Evolutionary conservation across 768 basidiomycete genomes (phyloP).

Genomic region (Mycena haematopus): DNA sequence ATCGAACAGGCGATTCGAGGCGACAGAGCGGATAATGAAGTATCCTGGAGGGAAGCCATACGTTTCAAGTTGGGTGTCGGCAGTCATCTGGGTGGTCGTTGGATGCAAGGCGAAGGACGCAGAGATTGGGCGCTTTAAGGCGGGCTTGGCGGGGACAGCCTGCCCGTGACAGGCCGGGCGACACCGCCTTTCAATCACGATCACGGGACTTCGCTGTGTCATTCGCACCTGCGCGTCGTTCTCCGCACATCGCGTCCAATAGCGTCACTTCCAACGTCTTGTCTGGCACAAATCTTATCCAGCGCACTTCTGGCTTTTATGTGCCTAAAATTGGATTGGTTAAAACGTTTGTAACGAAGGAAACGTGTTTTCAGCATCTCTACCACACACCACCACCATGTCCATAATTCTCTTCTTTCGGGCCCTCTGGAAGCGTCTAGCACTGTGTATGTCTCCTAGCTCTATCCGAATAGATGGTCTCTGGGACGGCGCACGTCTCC

Average conservation of each 20-base stretch:
- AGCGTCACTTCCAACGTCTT: background rate
- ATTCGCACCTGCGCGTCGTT: background rate
- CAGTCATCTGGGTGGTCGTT: constrained; percentile 31
- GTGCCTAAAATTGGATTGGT: background rate
- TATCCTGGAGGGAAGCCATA: constrained; percentile 56
- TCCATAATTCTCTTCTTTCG: constrained; percentile 7
- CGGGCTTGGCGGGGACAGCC: no score
- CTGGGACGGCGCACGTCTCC: constrained; percentile 8
- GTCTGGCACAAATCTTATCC: constrained; percentile 3
- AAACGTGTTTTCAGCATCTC: constrained; percentile 16
- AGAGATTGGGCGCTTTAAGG: background rate
- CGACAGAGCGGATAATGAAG: constrained; percentile 65
- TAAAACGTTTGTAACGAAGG: background rate
- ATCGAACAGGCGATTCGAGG: constrained; percentile 62
- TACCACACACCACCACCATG: constrained; percentile 15
- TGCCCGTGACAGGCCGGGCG: no score
- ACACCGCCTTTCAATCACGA: background rate
- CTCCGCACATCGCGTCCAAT: background rate
- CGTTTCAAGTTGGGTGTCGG: constrained; percentile 36
- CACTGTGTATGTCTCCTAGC: background rate
- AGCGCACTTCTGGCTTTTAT: background rate
- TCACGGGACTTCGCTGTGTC: background rate
- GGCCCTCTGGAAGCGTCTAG: constrained; percentile 17
- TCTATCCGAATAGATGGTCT: constrained; percentile 5
- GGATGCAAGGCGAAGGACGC: background rate